Evolutionary conservation across 1,139 yeast species (phyloP), one percentile per base, ranked within the genome.

Genomic region (Wickerhamomyces sp.): DNA sequence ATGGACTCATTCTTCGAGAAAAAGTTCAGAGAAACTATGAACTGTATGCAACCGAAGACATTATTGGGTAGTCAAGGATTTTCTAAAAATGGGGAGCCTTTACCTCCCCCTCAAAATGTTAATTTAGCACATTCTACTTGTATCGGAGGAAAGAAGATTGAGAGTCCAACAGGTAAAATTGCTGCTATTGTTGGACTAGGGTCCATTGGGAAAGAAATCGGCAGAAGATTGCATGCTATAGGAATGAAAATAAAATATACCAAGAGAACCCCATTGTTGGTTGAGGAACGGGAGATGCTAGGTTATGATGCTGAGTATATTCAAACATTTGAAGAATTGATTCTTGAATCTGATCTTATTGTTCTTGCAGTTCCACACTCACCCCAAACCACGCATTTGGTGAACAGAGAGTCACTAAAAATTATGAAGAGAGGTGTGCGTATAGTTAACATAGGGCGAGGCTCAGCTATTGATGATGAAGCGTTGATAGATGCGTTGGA

Each of bases 131-230:
- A 48, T 45, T 57, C 41, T 48, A 65, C 50, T 70, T 75, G 29
- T 70, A 72, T 60, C 34, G 85, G 84, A 14, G 72, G 67, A 13
- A 59, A 77, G 48, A 37, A 52, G 25, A 58, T 69, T 28, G 66
- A 67, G 42, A 71, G 76, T 10, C 87, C 88, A 12, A 60, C 63
- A 7, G 78, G 77, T 35, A 82, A 79, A 51, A 65, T 67, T 32
- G 89, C 70, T 1, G 78, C 83, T 3, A 71, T 86, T 34, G 76
- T 84, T 4, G 95, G 95, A 0, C 81, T 85, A 54, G 95, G 95
- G 2, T 69, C 75, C 28, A 85, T 86, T 51, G 95, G 95, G 5
- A 70, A 70, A 54, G 67, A 71, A 17, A 74, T 83, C 38, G 94
- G 80, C 3, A 58, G 61, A 33, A 68, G 82, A 47, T 67, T 84